Conservation (phyloP, 2,329 filamentous ascomycete genomes). For the Clarireedia sp. region DNA sequence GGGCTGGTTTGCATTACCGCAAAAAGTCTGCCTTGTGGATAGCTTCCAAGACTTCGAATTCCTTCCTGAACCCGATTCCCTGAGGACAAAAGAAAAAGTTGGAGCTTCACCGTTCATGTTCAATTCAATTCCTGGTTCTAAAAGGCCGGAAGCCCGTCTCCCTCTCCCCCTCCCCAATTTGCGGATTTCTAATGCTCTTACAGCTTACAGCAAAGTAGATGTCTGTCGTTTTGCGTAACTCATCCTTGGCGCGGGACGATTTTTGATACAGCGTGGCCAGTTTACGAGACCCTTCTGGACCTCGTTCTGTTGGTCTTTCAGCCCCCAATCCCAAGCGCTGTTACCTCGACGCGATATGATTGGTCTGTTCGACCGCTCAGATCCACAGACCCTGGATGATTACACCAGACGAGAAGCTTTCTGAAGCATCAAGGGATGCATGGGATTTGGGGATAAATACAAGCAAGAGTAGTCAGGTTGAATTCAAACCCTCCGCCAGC, state of each 20-base stretch:
- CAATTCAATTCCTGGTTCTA: too few relatives aligned
- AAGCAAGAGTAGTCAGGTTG: background rate
- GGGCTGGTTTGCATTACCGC: background rate
- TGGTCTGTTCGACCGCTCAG: background rate
- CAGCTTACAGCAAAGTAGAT: too few relatives aligned
- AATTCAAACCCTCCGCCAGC: background rate
- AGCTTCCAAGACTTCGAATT: background rate
- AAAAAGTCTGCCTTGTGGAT: conserved; percentile 1
- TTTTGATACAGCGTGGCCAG: background rate
- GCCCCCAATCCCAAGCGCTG: background rate
- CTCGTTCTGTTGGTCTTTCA: background rate
- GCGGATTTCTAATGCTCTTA: background rate
- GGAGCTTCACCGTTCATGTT: background rate
- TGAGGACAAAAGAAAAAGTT: background rate
- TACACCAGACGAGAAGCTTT: background rate
- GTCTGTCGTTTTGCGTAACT: too few relatives aligned
- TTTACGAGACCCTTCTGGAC: background rate
- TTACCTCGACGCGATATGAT: background rate
- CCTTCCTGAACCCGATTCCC: background rate
- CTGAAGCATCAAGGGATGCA: background rate
- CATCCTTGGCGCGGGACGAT: background rate
- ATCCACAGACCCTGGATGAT: background rate
- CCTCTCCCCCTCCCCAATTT: too few relatives aligned
- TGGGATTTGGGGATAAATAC: background rate
- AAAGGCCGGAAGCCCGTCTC: too few relatives aligned